phyloP scores from a whole-genome alignment of 2,329 filamentous ascomycete genomes.

The Exophiala phaeomuriformis region DNA sequence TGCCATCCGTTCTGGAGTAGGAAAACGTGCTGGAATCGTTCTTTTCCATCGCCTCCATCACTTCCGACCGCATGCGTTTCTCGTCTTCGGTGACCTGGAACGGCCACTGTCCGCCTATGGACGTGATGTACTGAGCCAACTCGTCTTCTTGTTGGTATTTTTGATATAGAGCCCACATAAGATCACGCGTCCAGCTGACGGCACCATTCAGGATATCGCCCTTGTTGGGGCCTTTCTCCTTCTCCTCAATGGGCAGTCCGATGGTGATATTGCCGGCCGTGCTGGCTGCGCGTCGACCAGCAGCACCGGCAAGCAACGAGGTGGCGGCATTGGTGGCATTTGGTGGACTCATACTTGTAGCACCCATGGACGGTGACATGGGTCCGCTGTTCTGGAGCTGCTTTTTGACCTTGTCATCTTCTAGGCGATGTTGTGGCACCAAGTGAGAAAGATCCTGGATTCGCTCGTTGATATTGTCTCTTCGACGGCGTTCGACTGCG shows the following conservation, averaged over 20 bases:
- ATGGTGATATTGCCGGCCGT: slow-evolving; percentile 81
- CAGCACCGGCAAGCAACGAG: slow-evolving; percentile 77
- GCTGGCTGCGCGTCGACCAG: slow-evolving; percentile 69
- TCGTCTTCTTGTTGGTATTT: slow-evolving; percentile 87
- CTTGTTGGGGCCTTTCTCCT: slow-evolving; percentile 98
- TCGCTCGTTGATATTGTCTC: slow-evolving; percentile 97
- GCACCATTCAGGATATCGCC: slow-evolving; percentile 96
- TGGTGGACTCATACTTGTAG: slow-evolving; percentile 60
- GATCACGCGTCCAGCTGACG: slow-evolving; percentile 91
- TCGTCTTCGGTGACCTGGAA: slow-evolving; percentile 86
- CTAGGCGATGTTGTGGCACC: slow-evolving; percentile 82
- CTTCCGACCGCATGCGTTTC: slow-evolving; percentile 88
- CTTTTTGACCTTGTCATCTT: slow-evolving; percentile 95
- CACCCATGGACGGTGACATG: slow-evolving; percentile 71
- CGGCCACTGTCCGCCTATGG: slow-evolving; percentile 67
- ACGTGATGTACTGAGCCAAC: slow-evolving; percentile 65
- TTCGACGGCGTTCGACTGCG: slow-evolving; percentile 82
- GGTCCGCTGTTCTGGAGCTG: slow-evolving; percentile 88
- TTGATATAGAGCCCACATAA: slow-evolving; percentile 93
- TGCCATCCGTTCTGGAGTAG: slow-evolving; percentile 77
- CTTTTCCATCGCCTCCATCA: slow-evolving; percentile 77
- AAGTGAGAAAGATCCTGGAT: slow-evolving; percentile 94
- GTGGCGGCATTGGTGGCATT: slow-evolving; percentile 55
- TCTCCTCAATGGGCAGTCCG: slow-evolving; percentile 86
- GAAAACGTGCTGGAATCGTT: slow-evolving; percentile 68